These are phyloP conservation scores for Allomyces macrogynus DNA, from an alignment of 192 early-diverging fungal species.

Conservation along the genomic window DNA sequence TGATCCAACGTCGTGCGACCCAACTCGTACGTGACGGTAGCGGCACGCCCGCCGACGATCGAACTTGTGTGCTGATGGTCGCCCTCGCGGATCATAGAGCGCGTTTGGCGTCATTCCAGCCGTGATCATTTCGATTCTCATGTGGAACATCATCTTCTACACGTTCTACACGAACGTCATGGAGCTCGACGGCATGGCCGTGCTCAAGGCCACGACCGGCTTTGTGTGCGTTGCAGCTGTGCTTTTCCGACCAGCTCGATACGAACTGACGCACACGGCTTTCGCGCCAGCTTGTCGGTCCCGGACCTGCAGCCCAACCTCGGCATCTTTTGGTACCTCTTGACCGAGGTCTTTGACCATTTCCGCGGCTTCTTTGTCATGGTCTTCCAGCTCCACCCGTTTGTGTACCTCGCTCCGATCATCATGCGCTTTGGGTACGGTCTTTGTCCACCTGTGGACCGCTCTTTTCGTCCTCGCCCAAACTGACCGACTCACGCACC, in stretches of 20 bases:
- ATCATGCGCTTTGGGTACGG: conserved; percentile 52
- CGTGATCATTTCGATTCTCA: too few relatives aligned
- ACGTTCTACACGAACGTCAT: too few relatives aligned
- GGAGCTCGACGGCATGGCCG: too few relatives aligned
- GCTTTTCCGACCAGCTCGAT: too few relatives aligned
- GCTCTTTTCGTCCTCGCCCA: not conserved
- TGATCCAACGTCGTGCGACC: not conserved
- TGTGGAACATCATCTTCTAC: too few relatives aligned
- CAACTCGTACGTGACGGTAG: not conserved
- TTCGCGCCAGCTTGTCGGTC: conserved; percentile 39
- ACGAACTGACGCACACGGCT: too few relatives aligned
- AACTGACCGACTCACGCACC: not conserved
- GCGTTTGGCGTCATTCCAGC: too few relatives aligned
- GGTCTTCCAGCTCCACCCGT: conserved; percentile 84
- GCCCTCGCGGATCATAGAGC: too few relatives aligned
- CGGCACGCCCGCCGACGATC: too few relatives aligned
- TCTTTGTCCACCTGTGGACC: not conserved
- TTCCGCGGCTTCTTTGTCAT: conserved; percentile 82
- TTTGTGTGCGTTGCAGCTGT: too few relatives aligned
- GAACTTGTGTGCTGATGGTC: too few relatives aligned
- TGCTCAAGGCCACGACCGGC: too few relatives aligned
- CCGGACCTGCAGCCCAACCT: conserved; percentile 88
- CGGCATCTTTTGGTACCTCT: conserved; percentile 97
- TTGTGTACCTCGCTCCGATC: conserved; percentile 72
- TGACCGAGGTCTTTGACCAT: conserved; percentile 98